These are phyloP conservation scores for Stevia rebaudiana DNA, from an alignment of 140 eudicot species.

Conservation along the genomic window DNA sequence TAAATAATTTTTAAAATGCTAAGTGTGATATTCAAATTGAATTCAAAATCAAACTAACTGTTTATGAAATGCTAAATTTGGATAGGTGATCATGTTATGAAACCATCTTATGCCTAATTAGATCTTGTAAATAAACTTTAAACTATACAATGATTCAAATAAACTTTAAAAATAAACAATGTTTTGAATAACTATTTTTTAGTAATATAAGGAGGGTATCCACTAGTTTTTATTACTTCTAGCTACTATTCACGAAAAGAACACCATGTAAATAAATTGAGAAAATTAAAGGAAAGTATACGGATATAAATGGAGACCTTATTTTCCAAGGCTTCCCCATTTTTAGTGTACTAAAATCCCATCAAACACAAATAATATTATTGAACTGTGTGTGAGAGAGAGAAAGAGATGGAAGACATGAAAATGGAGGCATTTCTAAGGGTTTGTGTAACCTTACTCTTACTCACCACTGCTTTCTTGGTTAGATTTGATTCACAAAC, in stretches of 20 bases:
- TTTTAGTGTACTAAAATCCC: background rate
- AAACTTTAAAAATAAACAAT: no score
- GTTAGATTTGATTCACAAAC: slow-evolving; percentile 46
- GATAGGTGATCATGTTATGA: no score
- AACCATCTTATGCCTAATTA: no score
- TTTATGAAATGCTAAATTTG: no score
- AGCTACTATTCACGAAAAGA: background rate
- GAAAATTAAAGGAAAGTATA: background rate
- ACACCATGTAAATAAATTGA: background rate
- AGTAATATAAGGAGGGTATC: no score
- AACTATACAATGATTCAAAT: no score
- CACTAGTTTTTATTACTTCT: no score
- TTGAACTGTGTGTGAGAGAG: background rate
- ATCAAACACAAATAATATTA: slow-evolving; percentile 6
- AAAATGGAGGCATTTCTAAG: slow-evolving; percentile 31
- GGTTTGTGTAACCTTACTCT: slow-evolving; percentile 30
- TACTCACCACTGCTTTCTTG: slow-evolving; percentile 38
- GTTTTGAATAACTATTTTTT: no score
- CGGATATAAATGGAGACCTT: background rate
- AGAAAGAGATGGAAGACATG: slow-evolving; percentile 17
- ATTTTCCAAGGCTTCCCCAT: background rate
- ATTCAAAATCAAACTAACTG: no score
- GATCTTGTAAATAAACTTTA: no score
- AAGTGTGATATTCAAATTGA: no score
- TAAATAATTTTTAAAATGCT: no score